phyloP scores from a whole-genome alignment of 2,329 filamentous ascomycete species.

The Emergomyces pasteurianus region DNA sequence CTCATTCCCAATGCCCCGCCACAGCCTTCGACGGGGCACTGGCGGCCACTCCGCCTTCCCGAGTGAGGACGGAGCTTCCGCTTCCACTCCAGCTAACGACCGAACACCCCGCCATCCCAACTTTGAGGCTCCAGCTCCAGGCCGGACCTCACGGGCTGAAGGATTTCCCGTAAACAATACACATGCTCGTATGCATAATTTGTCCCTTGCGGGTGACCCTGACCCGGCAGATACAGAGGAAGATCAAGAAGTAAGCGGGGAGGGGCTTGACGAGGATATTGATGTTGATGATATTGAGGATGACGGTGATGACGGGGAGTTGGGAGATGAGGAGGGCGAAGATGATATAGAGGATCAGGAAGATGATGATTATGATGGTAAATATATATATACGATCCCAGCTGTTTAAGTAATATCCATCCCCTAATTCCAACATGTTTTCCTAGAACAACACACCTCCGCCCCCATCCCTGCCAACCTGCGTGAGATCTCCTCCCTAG shows the following conservation, averaged over 20 bases:
- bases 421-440: background rate
- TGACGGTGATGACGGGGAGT: background rate
- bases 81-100: conserved; percentile 6
- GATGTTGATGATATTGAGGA: conserved; percentile 8
- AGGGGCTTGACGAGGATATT: conserved; percentile 1
- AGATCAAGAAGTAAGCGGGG: background rate
- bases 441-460: conserved; percentile 21
- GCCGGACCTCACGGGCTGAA: background rate
- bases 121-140: background rate
- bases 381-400: conserved; percentile 23
- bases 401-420: conserved; percentile 10
- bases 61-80: conserved; percentile 11
- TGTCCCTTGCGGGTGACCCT: background rate
- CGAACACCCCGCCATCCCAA: background rate
- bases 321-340: conserved; percentile 6
- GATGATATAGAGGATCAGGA: conserved; percentile 11
- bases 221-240: background rate
- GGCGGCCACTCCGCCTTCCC: conserved; percentile 4
- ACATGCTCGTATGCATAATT: background rate
- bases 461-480: conserved; percentile 33
- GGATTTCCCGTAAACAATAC: background rate
- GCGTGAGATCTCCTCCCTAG: conserved; percentile 52
- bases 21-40: conserved; percentile 1
- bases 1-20: conserved; percentile 6
- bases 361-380: conserved; percentile 16